Percentiles rank a stretch among this genome's conserved stretches.
Conservation (phyloP, 164 flowering plant species). For the Vitis cinerea region DNA sequence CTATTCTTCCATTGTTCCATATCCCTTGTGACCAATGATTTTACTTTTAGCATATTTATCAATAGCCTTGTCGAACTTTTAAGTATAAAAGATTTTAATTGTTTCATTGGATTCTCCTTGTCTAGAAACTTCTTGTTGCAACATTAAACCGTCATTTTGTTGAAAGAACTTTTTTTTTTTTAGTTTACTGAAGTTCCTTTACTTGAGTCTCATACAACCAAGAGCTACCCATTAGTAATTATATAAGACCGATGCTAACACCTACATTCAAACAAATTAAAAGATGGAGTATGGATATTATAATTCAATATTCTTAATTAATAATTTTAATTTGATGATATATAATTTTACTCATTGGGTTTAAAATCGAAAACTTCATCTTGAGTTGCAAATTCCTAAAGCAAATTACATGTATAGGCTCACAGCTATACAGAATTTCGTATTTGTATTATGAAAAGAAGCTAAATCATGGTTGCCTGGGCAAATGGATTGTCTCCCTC, state of each 20-base stretch:
- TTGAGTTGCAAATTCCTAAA: too few species aligned
- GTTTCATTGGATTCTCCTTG: constrained; percentile 17
- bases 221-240: not conserved
- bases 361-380: too few species aligned
- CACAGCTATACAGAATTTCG: too few species aligned
- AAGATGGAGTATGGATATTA: too few species aligned
- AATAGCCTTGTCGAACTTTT: constrained; percentile 45
- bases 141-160: constrained; percentile 45
- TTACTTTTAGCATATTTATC: constrained; percentile 28
- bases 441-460: too few species aligned
- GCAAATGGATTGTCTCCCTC: too few species aligned
- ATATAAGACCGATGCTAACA: not conserved
- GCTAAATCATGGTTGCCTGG: too few species aligned
- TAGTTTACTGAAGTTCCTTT: constrained; percentile 28
- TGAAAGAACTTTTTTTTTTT: constrained; percentile 31
- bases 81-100: constrained; percentile 34
- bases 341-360: too few species aligned
- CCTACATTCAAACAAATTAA: constrained; percentile 9
- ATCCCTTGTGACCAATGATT: constrained; percentile 45
- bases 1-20: constrained; percentile 34
- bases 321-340: too few species aligned
- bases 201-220: constrained; percentile 26
- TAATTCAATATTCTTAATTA: too few species aligned
- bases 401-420: too few species aligned
- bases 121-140: constrained; percentile 29